Evolutionary conservation across 1,139 yeast species (phyloP), one percentile per base, ranked within the genome.

Genomic region (Kodamaea suecica): DNA sequence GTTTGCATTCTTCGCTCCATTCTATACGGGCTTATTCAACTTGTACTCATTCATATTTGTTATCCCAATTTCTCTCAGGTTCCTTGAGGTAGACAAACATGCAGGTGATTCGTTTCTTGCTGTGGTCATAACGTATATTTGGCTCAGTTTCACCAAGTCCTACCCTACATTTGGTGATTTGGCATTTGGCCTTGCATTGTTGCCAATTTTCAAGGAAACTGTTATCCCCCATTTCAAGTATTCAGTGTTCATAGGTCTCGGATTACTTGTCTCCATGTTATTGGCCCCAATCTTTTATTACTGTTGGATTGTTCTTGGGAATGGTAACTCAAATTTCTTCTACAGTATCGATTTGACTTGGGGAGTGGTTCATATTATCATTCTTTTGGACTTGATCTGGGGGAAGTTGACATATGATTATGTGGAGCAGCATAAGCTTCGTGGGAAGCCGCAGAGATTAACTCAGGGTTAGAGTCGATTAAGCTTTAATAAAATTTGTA

Each of bases 281-380:
- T 69, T 92, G 33, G 80, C 95, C 2, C 97, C 97, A 0, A 81
- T 88, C 8, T 92, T 92, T 57, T 88, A 88, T 64, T 88, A 87
- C 56, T 74, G 94, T 44, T 92, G 99, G 99, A 86, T 92, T 46
- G 85, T 84, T 36, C 70, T 87, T 41, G 97, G 97, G 10, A 87
- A 94, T 20, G 99, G 97, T 17, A 92, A 92, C 62, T 82, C 97
- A 42, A 92, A 92, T 61, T 92, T 92, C 66, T 92, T 88, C 65
- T 92, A 90, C 64, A 95, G 97, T 35, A 84, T 92, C 48, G 87
- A 94, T 15, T 70, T 92, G 43, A 84, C 84, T 3, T 84, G 90
- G 63, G 82, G 87, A 0, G 65, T 80, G 11, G 86, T 88, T 3
- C 73, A 88, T 49, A 78, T 80, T 1, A 60, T 86, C 23, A 66